Evolutionary conservation across 352 stramenopile species (phyloP), one percentile per base, ranked within the genome.

Genomic region (Phytopythium litorale): DNA sequence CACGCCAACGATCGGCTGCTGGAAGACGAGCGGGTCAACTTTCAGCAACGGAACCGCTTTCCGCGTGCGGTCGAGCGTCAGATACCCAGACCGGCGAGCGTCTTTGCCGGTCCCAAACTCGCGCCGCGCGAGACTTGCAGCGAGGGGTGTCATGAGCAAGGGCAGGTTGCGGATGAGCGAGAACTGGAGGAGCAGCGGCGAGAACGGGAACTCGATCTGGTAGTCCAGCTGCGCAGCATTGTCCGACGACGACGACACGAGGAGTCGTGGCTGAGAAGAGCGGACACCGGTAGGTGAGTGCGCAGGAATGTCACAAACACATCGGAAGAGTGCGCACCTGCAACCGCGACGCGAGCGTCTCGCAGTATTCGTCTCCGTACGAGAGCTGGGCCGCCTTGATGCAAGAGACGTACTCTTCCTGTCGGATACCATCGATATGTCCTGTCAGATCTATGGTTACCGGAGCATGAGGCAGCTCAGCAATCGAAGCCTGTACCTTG

Each of bases 11-110:
- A 91, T 68, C 3, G 82, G 84, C 25, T 81, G 76, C 55, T 89
- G 77, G 6, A 82, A 55, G 43, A 90, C 78, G 16, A 93, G 70
- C 49, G 84, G 80, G 33, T 93, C 84, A 1, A 84, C 75, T 67
- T 89, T 84, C 11, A 93, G 70, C 50, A 93, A 49, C 15, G 84
- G 80, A 1, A 92, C 84, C 1, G 84, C 84, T 56, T 93, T 93
- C 0, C 84, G 76, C n/a, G 83, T 79, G 18, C 76, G 77, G 55
- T 93, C 84, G 0, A 93, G 70, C 23, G 84, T 93, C 13, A 93
- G 57, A 54, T 88, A 92, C 0, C 84, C 84, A 21, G 65, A 88
- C 33, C 77, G 71, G 13, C 74, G 58, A 12, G 64, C 70, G 12
- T 63, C 45, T 0, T 64, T 66, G 13, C 65, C 45, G 8, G 60